Evolutionary conservation across 768 basidiomycete species (phyloP).

Genomic region (Lentinula detonsa): DNA sequence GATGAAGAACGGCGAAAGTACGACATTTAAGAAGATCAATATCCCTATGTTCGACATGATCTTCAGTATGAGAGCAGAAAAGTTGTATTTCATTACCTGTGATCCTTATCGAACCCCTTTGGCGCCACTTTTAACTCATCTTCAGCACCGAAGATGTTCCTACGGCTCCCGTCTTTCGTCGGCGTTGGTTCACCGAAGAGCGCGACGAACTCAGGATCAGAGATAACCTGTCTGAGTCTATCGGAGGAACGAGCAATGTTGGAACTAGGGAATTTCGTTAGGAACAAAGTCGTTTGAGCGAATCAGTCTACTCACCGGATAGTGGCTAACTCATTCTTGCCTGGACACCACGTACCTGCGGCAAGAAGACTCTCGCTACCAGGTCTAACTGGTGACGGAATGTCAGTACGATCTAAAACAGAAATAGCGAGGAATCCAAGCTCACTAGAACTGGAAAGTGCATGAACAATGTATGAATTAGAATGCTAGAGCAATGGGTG

Average conservation of each 20-base stretch:
- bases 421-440: not conserved
- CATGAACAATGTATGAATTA: not conserved
- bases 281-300: not conserved
- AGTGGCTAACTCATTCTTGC: slow-evolving; percentile 69
- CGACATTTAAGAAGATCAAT: slow-evolving; percentile 89
- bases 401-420: not conserved
- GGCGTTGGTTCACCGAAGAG: slow-evolving; percentile 71
- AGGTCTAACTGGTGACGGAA: slow-evolving; percentile 44
- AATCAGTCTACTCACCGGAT: slow-evolving; percentile 46
- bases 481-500: not conserved
- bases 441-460: not conserved
- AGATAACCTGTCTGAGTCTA: slow-evolving; percentile 63
- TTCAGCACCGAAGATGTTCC: slow-evolving; percentile 81
- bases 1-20: slow-evolving; percentile 61
- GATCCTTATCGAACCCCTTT: slow-evolving; percentile 81
- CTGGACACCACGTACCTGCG: slow-evolving; percentile 76
- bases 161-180: slow-evolving; percentile 52
- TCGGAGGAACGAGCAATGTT: slow-evolving; percentile 58
- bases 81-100: slow-evolving; percentile 43
- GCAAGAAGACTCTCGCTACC: slow-evolving; percentile 69
- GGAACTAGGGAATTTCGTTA: slow-evolving; percentile 28
- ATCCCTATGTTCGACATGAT: slow-evolving; percentile 42
- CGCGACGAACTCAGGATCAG: slow-evolving; percentile 61
- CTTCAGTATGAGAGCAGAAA: not conserved
- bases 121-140: slow-evolving; percentile 90